Evolutionary conservation across 164 flowering plant species (phyloP).

Genomic region (Berberis thunbergii): DNA sequence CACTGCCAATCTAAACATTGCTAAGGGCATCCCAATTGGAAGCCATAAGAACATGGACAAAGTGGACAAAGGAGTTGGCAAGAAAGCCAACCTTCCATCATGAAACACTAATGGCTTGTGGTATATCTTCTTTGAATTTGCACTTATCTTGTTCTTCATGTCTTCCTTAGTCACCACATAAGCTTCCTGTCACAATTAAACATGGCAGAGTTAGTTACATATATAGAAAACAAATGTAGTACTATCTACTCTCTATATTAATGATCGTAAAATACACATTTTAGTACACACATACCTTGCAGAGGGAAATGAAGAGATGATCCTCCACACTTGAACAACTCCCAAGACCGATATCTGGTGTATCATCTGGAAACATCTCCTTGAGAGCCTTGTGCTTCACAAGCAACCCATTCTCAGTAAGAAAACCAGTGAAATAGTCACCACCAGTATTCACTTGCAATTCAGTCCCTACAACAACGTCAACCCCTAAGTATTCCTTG

Average conservation of each 20-base stretch:
- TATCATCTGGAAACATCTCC: slow-evolving; percentile 50
- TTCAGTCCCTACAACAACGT: slow-evolving; percentile 64
- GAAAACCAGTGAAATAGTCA: slow-evolving; percentile 48
- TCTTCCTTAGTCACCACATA: slow-evolving; percentile 56
- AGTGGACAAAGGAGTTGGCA: slow-evolving; percentile 70
- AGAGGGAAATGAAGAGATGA: slow-evolving; percentile 57
- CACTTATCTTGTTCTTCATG: slow-evolving; percentile 9
- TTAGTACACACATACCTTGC: slow-evolving; percentile 49
- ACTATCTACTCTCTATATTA: too few relatives aligned
- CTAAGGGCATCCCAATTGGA: slow-evolving; percentile 52
- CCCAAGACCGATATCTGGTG: slow-evolving; percentile 69
- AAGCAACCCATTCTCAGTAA: slow-evolving; percentile 42
- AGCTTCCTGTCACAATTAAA: slow-evolving; percentile 33
- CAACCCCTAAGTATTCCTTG: slow-evolving; percentile 54
- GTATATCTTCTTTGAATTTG: slow-evolving; percentile 55
- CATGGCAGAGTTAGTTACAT: not conserved
- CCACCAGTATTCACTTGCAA: slow-evolving; percentile 27
- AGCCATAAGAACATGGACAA: slow-evolving; percentile 72
- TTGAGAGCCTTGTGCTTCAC: slow-evolving; percentile 55
- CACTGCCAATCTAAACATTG: slow-evolving; percentile 43
- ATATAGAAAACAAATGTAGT: too few relatives aligned
- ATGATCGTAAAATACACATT: not conserved
- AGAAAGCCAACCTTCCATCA: slow-evolving; percentile 81
- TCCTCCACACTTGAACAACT: slow-evolving; percentile 27
- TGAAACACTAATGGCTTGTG: slow-evolving; percentile 81